phyloP scores from a whole-genome alignment of 2,329 filamentous ascomycete species.

The Grosmannia serpens region DNA sequence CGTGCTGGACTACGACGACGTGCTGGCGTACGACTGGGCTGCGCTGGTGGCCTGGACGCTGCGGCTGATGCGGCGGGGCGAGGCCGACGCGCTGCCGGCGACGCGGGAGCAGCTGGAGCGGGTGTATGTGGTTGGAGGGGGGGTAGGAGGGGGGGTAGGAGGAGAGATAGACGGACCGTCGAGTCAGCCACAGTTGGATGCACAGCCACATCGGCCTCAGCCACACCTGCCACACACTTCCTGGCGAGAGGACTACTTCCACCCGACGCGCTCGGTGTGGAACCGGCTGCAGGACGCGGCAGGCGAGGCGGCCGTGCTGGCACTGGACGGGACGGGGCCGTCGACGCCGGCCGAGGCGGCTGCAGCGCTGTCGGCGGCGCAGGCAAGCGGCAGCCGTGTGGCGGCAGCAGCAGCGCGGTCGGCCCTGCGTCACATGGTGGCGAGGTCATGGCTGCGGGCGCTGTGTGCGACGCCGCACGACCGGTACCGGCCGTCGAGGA shows the following conservation, averaged over 20 bases:
- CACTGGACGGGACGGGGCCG: constrained; percentile 13
- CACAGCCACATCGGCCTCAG: too few relatives aligned
- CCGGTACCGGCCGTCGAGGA: constrained; percentile 34
- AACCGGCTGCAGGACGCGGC: constrained; percentile 44
- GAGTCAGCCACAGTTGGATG: too few relatives aligned
- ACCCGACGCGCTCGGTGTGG: constrained; percentile 40
- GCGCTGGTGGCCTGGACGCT: constrained; percentile 55
- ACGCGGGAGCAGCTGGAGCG: constrained; percentile 32
- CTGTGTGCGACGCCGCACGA: constrained; percentile 41
- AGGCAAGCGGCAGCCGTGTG: not conserved
- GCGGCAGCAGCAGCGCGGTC: not conserved
- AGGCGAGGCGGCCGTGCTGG: constrained; percentile 31
- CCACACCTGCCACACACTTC: constrained; percentile 15
- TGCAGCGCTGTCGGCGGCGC: not conserved
- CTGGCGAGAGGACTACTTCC: constrained; percentile 48
- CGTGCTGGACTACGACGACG: constrained; percentile 48
- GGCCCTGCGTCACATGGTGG: constrained; percentile 5
- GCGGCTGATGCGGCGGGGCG: constrained; percentile 33
- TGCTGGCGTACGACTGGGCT: constrained; percentile 57
- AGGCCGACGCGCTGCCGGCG: constrained; percentile 30
- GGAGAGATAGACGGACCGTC: not conserved
- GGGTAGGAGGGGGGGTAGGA: not conserved
- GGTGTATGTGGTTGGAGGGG: constrained; percentile 24
- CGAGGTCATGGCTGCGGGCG: constrained; percentile 40
- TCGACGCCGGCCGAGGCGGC: constrained; percentile 2